Evolutionary conservation across 345 rosid species (phyloP).

Genomic region (Populus alba): DNA sequence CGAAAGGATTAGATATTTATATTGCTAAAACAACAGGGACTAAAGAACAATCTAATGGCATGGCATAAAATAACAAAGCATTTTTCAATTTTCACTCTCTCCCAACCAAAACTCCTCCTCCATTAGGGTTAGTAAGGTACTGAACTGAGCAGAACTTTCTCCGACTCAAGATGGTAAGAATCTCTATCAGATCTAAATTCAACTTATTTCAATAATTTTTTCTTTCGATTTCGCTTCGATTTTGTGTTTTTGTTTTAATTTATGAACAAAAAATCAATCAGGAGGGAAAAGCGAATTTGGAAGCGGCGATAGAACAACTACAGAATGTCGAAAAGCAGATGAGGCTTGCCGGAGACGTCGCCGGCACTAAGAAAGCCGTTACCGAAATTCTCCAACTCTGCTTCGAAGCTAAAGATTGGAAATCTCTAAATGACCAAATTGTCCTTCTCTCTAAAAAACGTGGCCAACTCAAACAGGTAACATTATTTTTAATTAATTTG

Average conservation of each 20-base stretch:
- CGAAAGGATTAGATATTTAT: not conserved
- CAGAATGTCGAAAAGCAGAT: constrained; percentile 78
- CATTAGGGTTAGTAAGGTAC: not conserved
- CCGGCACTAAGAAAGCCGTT: constrained; percentile 72
- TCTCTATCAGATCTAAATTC: not conserved
- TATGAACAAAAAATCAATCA: not conserved
- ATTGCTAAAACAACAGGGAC: not conserved
- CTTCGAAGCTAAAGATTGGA: constrained; percentile 87
- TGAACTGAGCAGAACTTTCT: not conserved
- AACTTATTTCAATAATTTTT: not conserved
- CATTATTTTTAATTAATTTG: not conserved
- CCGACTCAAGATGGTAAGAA: constrained; percentile 16
- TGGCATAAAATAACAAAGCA: not conserved
- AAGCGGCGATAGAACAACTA: constrained; percentile 62
- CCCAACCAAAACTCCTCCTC: not conserved
- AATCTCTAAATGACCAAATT: constrained; percentile 70
- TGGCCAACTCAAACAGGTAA: constrained; percentile 89
- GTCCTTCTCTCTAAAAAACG: constrained; percentile 74
- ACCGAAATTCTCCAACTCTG: constrained; percentile 74
- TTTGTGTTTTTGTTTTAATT: not conserved
- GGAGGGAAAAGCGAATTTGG: constrained; percentile 51
- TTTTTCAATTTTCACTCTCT: not conserved
- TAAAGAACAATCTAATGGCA: not conserved
- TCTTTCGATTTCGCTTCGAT: not conserved
- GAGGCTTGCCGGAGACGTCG: constrained; percentile 75